A percentile compares a stretch with the other conserved stretches of the same genome.
These are phyloP conservation scores for Periconia sp. DNA, from an alignment of 2,329 filamentous ascomycete genomes.

Conservation along the genomic window DNA sequence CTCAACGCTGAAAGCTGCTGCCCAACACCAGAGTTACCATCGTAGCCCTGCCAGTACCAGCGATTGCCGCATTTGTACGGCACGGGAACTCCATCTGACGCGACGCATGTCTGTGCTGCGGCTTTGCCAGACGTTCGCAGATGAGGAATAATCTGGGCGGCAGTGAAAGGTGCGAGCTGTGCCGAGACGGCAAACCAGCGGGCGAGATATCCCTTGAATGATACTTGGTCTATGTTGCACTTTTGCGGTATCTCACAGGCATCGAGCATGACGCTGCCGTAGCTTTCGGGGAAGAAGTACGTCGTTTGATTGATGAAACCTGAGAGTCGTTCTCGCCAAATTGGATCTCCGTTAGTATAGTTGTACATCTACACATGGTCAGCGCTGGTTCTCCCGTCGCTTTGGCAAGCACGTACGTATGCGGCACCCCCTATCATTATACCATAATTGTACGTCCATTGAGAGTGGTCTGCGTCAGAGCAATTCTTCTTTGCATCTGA, in stretches of 20 bases:
- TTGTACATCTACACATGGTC: slow-evolving; percentile 39
- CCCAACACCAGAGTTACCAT: slow-evolving; percentile 54
- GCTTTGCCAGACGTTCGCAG: slow-evolving; percentile 56
- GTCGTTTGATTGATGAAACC: slow-evolving; percentile 36
- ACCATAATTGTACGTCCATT: slow-evolving; percentile 35
- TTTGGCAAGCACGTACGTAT: slow-evolving; percentile 16
- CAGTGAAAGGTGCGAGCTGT: slow-evolving; percentile 60
- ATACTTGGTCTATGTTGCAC: slow-evolving; percentile 49
- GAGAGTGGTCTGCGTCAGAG: slow-evolving; percentile 20
- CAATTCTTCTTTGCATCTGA: slow-evolving; percentile 19
- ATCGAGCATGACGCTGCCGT: slow-evolving; percentile 45
- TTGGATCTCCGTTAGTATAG: slow-evolving; percentile 39
- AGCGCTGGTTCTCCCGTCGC: neutral
- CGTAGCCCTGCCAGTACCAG: slow-evolving; percentile 46
- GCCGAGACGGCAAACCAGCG: slow-evolving; percentile 57
- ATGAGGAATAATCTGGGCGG: slow-evolving; percentile 54
- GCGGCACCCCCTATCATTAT: slow-evolving; percentile 29
- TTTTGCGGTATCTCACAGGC: slow-evolving; percentile 44
- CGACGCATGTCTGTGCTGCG: slow-evolving; percentile 56
- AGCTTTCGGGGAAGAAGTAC: slow-evolving; percentile 44
- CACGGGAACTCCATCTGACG: slow-evolving; percentile 19
- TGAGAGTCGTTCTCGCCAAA: slow-evolving; percentile 32
- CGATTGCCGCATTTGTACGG: slow-evolving; percentile 44
- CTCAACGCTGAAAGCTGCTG: slow-evolving; percentile 61
- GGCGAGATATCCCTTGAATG: slow-evolving; percentile 50